A percentile compares a stretch with the other conserved stretches of the same genome.
Conservation (phyloP, 176 grass and related monocot genomes). For the Puya raimondii region DNA sequence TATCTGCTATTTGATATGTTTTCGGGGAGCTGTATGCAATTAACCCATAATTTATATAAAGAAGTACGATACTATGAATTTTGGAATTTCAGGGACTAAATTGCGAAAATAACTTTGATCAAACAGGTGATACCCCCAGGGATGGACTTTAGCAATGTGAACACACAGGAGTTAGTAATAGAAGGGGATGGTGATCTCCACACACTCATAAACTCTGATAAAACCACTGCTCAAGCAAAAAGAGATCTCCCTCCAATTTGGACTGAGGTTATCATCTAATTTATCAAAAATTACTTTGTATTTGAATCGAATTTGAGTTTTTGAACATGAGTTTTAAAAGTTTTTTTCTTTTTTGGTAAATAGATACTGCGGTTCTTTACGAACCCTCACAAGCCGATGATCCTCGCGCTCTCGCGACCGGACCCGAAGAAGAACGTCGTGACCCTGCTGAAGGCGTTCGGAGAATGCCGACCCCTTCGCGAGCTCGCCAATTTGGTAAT, state of each 20-base stretch:
- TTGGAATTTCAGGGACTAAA: no score
- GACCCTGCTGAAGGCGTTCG: slow-evolving; percentile 92
- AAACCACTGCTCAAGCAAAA: slow-evolving; percentile 29
- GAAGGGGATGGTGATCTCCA: slow-evolving; percentile 56
- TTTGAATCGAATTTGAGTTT: no score
- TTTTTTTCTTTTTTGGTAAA: not conserved
- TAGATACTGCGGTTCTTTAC: slow-evolving; percentile 84
- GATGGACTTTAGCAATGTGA: slow-evolving; percentile 97
- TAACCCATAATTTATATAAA: no score
- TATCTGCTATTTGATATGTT: no score
- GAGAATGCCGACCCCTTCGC: slow-evolving; percentile 62
- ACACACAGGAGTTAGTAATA: slow-evolving; percentile 29
- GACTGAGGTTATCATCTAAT: slow-evolving; percentile 50
- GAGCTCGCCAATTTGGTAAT: slow-evolving; percentile 82
- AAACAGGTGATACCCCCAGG: slow-evolving; percentile 68
- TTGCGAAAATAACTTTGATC: not conserved
- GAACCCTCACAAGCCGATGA: slow-evolving; percentile 95
- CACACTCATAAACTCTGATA: slow-evolving; percentile 35
- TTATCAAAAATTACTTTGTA: no score
- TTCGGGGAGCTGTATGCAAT: no score
- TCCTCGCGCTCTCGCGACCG: slow-evolving; percentile 77
- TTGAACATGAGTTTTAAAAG: not conserved
- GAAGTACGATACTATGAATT: no score
- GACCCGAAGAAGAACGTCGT: slow-evolving; percentile 97
- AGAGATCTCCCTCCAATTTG: slow-evolving; percentile 80